A percentile compares a stretch with the other conserved stretches of the same genome.
Conservation (phyloP, 2,329 filamentous ascomycete species). For the Sclerotinia spermophila region DNA sequence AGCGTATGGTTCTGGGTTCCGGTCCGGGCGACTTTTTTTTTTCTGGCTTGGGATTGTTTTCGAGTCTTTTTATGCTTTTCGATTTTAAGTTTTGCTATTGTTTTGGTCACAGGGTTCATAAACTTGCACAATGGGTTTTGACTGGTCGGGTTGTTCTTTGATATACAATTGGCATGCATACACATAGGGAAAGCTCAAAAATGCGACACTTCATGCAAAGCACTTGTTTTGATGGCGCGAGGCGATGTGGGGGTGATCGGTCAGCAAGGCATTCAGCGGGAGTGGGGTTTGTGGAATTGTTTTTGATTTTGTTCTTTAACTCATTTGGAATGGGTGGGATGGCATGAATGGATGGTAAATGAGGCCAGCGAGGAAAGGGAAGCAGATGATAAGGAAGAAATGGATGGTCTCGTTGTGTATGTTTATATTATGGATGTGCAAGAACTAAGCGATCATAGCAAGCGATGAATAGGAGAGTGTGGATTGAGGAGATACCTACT, state of each 20-base stretch:
- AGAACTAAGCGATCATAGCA: not conserved
- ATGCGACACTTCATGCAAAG: constrained; percentile 6
- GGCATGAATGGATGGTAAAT: constrained; percentile 14
- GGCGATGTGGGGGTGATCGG: constrained; percentile 9
- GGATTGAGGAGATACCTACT: not conserved
- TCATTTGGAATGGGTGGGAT: not conserved
- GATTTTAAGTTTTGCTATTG: constrained; percentile 4
- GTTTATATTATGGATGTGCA: constrained; percentile 13
- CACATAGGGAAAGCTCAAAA: constrained; percentile 16
- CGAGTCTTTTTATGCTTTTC: not conserved
- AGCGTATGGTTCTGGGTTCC: constrained; percentile 26
- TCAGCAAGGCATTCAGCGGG: constrained; percentile 11
- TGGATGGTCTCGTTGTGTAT: constrained; percentile 6
- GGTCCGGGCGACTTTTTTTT: constrained; percentile 12
- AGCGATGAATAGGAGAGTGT: constrained; percentile 3
- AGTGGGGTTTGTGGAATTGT: constrained; percentile 2
- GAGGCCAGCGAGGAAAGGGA: constrained; percentile 8
- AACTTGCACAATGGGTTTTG: constrained; percentile 18
- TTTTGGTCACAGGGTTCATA: constrained; percentile 19
- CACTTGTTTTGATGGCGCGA: constrained; percentile 14
- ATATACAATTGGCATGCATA: constrained; percentile 22
- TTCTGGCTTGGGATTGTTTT: constrained; percentile 23
- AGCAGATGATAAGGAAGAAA: constrained; percentile 12
- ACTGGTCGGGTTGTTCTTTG: constrained; percentile 18
- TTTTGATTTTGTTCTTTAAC: not conserved